Evolutionary conservation across 2,329 filamentous ascomycete species (phyloP).

Genomic region (Trichoderma sp.): DNA sequence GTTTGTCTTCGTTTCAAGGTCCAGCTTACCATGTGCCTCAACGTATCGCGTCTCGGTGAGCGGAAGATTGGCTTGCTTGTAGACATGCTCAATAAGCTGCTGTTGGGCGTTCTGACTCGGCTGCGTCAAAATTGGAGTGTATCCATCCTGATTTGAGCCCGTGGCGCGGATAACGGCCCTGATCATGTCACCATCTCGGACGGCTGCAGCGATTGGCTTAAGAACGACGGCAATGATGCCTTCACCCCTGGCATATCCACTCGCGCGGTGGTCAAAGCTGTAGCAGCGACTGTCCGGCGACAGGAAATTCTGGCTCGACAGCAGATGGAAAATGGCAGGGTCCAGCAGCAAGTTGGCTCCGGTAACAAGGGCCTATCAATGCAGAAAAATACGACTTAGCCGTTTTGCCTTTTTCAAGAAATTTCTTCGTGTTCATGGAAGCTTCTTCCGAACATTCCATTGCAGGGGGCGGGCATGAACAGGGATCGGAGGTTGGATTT

Average conservation of each 20-base stretch:
- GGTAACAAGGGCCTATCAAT: conserved; percentile 33
- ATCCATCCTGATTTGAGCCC: conserved; percentile 44
- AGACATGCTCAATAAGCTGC: conserved; percentile 35
- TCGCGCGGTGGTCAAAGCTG: conserved; percentile 27
- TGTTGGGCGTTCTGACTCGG: conserved; percentile 38
- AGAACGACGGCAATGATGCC: conserved; percentile 45
- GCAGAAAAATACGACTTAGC: conserved; percentile 33
- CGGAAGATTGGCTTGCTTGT: conserved; percentile 28
- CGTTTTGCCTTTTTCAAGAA: neutral
- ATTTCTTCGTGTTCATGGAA: neutral
- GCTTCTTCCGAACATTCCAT: no score
- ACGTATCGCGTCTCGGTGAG: conserved; percentile 28
- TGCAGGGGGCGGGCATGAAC: neutral
- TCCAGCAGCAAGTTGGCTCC: conserved; percentile 28
- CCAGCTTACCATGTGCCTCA: conserved; percentile 26
- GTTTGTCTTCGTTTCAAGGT: no score
- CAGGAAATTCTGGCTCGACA: neutral
- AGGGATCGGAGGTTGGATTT: no score
- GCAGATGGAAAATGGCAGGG: conserved; percentile 22
- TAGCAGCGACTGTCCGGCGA: neutral
- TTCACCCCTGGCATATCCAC: conserved; percentile 49
- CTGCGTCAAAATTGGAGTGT: conserved; percentile 43
- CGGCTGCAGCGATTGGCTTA: conserved; percentile 50
- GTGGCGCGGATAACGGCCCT: conserved; percentile 40
- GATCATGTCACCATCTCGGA: conserved; percentile 43